Evolutionary conservation across 345 rosid genomes (phyloP), one percentile per base, ranked within the genome.

Genomic region (Gynandropsis gynandra): DNA sequence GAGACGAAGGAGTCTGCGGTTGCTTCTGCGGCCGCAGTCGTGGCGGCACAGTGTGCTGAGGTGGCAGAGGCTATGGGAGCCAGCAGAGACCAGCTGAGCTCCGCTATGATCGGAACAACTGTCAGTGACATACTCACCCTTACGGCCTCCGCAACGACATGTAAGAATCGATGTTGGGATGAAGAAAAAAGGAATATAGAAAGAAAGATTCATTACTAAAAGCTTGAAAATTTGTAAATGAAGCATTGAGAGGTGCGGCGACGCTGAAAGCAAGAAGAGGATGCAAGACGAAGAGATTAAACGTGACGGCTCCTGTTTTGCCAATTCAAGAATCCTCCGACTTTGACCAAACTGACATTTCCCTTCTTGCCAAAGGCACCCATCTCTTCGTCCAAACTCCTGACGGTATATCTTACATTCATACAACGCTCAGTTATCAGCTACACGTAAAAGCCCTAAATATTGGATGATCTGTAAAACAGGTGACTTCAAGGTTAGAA

Each of bases 11-110:
- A 87, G 12, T 77, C 77, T 0, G 96, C 87, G 8, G 75, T 84
- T 39, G 92, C 92, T 12, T 87, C 95, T 12, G 98, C 96, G 0
- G 96, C 96, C 0, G 92, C 95, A 42, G 70, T 90, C 17, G 89
- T 87, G 40, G 98, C 96, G 0, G 85, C 89, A 0, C 89, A 87
- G 47, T 90, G 95, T 21, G 95, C 95, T 0, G 74, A 80, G 47
- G 74, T 78, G 36, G 98, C 98, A 0, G 89, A 84, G 69, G 82
- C 83, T 5, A 79, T 87, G 87, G 98, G 98, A 19, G 95, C 89
- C 9, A 84, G 72, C 65, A 79, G 75, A 55, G 83, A 84, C 39
- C 85, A 90, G 58, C 79, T 90, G 4, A 72, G 75, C 36, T 90
- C 98, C 3, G 87, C 98, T 51, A 76, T 74, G 87, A 77, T 74